Evolutionary conservation across 129 eudicot species (phyloP), one percentile per base, ranked within the genome.

Genomic region (Smallanthus sonchifolius): DNA sequence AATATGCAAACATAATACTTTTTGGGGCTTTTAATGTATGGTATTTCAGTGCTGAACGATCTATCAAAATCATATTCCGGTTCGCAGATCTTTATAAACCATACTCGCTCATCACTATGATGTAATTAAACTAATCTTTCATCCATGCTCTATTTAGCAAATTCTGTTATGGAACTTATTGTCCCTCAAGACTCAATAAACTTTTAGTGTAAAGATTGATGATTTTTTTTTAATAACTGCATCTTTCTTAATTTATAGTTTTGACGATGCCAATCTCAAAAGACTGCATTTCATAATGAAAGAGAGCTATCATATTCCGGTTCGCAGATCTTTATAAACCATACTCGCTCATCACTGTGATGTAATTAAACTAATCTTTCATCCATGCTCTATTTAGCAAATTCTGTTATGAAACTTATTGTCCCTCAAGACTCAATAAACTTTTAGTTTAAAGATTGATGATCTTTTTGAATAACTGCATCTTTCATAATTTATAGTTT

Each of bases 191-290:
- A 1, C 43, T 39, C 8, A 5, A 5, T 9, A 42, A 66, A 4
- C 38, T 7, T 24, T 6, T 56, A 4, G 3, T 2, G 2, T 56
- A 24, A 2, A 3, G 9, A 72, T 13, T 13, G 4, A 3, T 47
- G 3, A 54, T 15, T 17, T 15, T 44, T n/a, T 9, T 24, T 62
- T 4, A 49, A 32, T 32, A 52, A 43, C 59, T 2, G 10, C 2
- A 7, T 63, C 16, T 43, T 66, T 48, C 4, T 0, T 24, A 6
- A 2, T 19, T 4, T 37, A 4, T 42, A 83, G 84, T 32, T 80
- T 40, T 54, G 82, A 80, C 49, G 76, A 65, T 67, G 38, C 37
- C 20, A 76, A 83, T 20, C 77, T 76, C 10, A 70, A 14, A 19
- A 48, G 16, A 15, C 36, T 83, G 70, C 39, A 45, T 6, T 28